A percentile compares a stretch with the other conserved stretches of the same genome.
Evolutionary conservation across 148 eudicot species (phyloP).

Genomic region (Chenopodium formosanum): DNA sequence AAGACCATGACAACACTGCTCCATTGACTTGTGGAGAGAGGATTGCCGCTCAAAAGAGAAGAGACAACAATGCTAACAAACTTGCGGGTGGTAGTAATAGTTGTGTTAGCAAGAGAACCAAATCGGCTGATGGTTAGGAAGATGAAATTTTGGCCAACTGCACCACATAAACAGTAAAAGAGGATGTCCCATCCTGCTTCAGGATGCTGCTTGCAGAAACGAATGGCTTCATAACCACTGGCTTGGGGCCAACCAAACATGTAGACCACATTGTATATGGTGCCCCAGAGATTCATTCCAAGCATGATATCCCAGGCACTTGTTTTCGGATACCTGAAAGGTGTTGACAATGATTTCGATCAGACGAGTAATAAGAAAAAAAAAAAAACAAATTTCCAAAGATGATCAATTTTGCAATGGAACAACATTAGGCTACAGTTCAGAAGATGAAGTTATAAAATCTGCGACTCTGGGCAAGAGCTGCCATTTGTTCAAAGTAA

Average conservation of each 20-base stretch:
- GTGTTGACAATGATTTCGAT: not conserved
- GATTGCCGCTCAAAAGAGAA: conserved; percentile 82
- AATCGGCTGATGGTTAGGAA: conserved; percentile 91
- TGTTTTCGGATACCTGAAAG: conserved; percentile 82
- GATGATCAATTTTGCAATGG: not conserved
- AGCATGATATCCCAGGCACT: conserved; percentile 96
- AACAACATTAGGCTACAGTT: not conserved
- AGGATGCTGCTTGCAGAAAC: conserved; percentile 83
- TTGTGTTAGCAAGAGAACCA: conserved; percentile 94
- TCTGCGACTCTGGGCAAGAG: not conserved
- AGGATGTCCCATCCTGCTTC: conserved; percentile 97
- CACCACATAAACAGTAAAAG: conserved; percentile 87
- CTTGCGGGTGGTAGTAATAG: conserved; percentile 95
- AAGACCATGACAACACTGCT: conserved; percentile 91
- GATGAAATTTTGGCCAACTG: conserved; percentile 94
- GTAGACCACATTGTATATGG: conserved; percentile 75
- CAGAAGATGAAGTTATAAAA: not conserved
- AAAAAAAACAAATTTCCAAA: not conserved
- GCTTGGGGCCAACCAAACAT: conserved; percentile 98
- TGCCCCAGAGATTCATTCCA: conserved; percentile 98
- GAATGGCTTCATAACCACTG: conserved; percentile 80
- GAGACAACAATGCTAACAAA: conserved; percentile 88
- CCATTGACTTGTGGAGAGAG: conserved; percentile 81
- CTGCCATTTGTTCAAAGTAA: no score
- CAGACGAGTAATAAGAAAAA: not conserved